These are phyloP conservation scores for Mediolabrus comicus DNA, from an alignment of 108 stramenopile species.

Conservation along the genomic window DNA sequence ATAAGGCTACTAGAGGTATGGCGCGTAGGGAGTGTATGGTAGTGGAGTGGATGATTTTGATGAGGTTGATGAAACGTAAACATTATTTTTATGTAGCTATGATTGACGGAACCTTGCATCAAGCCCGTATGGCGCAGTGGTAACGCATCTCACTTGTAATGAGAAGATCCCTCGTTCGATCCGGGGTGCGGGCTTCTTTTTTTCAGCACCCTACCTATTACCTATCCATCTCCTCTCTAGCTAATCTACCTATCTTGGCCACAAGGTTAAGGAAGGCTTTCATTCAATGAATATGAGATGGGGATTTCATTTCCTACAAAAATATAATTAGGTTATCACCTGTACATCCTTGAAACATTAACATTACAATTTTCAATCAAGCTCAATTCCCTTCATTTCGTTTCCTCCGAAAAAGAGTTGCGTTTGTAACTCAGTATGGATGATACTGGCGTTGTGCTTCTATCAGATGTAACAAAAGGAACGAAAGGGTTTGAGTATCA, in stretches of 20 bases:
- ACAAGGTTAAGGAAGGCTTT: no score
- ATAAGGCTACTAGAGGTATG: neutral
- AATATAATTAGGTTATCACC: neutral
- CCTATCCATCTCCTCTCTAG: neutral
- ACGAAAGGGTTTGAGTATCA: no score
- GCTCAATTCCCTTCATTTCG: neutral
- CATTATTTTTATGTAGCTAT: no score
- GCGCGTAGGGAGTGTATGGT: no score
- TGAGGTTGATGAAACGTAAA: no score
- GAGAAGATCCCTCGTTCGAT: slow-evolving; percentile 70
- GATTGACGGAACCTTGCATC: neutral
- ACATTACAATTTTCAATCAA: neutral
- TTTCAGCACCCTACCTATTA: neutral
- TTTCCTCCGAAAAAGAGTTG: neutral
- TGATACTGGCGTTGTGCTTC: neutral
- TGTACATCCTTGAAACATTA: neutral
- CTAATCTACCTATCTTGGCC: no score
- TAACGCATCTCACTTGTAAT: slow-evolving; percentile 77
- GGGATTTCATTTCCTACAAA: no score
- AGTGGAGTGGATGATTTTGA: no score
- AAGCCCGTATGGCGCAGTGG: slow-evolving; percentile 64
- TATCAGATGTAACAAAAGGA: no score
- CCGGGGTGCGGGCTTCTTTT: slow-evolving; percentile 46
- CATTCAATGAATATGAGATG: no score
- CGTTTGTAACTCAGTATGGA: neutral